Conservation (phyloP, 2,329 filamentous ascomycete genomes). For the Claviceps sp. region DNA sequence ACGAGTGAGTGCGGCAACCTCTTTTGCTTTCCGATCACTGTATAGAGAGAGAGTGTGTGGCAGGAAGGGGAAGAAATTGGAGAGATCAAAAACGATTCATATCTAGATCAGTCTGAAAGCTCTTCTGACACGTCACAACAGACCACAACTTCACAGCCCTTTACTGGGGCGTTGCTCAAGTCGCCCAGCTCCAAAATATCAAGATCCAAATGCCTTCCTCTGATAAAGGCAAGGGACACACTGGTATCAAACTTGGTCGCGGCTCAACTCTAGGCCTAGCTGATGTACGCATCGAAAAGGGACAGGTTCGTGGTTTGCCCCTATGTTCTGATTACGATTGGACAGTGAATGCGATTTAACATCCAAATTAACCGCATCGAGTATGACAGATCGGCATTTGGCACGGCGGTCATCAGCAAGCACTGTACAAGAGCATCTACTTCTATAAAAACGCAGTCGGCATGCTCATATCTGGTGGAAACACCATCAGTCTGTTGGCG, state of each 20-base stretch:
- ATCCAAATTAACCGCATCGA: neutral
- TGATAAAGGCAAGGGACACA: constrained; percentile 23
- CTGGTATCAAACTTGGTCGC: constrained; percentile 25
- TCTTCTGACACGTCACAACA: constrained; percentile 1
- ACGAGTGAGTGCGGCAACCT: constrained; percentile 11
- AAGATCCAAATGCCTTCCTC: constrained; percentile 27
- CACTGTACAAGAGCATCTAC: constrained; percentile 29
- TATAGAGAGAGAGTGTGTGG: too few species aligned
- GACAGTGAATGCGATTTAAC: too few species aligned
- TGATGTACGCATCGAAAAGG: constrained; percentile 27
- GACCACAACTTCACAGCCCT: constrained; percentile 25
- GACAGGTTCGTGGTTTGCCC: constrained; percentile 7
- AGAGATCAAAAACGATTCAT: neutral
- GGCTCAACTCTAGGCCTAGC: constrained; percentile 28
- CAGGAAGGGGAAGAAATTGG: neutral
- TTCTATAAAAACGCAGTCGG: constrained; percentile 28
- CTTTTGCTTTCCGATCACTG: neutral
- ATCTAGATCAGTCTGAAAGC: neutral
- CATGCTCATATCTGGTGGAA: constrained; percentile 17
- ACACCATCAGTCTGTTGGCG: constrained; percentile 25
- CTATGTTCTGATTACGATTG: neutral
- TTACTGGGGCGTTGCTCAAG: constrained; percentile 32
- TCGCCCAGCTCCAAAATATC: constrained; percentile 27
- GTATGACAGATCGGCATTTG: constrained; percentile 27
- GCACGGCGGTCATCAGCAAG: constrained; percentile 30